Evolutionary conservation across 345 rosid genomes (phyloP), one percentile per base, ranked within the genome.

Genomic region (Acer campestre): DNA sequence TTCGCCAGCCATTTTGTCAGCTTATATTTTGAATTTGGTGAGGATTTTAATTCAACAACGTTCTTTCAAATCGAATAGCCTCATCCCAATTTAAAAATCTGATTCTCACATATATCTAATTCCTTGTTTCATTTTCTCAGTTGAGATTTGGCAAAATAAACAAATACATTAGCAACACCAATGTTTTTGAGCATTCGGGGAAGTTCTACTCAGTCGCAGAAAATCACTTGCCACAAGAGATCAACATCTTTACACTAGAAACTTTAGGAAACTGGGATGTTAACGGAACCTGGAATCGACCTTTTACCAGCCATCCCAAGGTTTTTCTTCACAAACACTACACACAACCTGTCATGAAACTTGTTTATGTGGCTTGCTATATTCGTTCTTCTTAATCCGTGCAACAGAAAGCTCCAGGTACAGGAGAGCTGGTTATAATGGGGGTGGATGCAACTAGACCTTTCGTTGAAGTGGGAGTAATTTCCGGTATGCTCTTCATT

Each of bases 221-320:
- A 44, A 86, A 81, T 79, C 66, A 76, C 79, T 12, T 68, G 67
- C 85, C 91, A 59, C 89, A 84, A 56, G 86, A 86, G 81, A 77
- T 86, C 16, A 81, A 88, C 77, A 78, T 86, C 3, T 49, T 58
- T 8, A 78, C 81, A 5, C 78, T 86, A 0, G 14, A 73, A 71
- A 81, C 84, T 6, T 35, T 83, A 2, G 84, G 75, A 2, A 13
- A 76, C 35, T 88, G 88, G 91, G 79, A 86, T 74, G 38, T 83
- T 14, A 42, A 77, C 8, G 82, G 81, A 67, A 77, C 79, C 40
- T 84, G 91, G 91, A 67, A 51, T 22, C 76, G 86, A 10, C 86
- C 88, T 10, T 88, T 86, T 38, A 86, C 86, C 1, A 71, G 82
- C 46, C 89, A 86, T 71, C 89, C 89, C 10, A 88, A 88, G 89